Evolutionary conservation across 768 basidiomycete species (phyloP).

Genomic region (Amanita phalloides): DNA sequence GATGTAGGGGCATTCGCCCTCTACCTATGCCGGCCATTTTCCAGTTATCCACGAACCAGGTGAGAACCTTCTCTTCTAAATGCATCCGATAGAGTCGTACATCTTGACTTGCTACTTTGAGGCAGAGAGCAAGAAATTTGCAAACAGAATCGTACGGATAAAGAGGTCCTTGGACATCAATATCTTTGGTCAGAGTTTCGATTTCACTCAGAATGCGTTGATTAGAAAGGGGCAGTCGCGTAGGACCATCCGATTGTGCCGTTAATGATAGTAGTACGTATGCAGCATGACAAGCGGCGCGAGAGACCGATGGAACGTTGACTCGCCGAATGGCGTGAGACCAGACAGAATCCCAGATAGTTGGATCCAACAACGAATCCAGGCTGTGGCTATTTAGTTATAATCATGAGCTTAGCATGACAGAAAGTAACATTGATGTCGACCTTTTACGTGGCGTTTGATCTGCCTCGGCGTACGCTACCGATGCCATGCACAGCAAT

Average conservation of each 20-base stretch:
- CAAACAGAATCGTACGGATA: conserved; percentile 89
- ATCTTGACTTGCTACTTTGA: conserved; percentile 70
- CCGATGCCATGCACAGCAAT: conserved; percentile 68
- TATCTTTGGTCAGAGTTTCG: conserved; percentile 67
- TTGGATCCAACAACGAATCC: conserved; percentile 9
- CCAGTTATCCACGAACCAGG: conserved; percentile 77
- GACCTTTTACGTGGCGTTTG: conserved; percentile 7
- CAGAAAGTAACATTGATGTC: not conserved
- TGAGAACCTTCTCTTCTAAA: conserved; percentile 77
- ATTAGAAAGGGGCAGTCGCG: conserved; percentile 30
- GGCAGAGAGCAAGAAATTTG: conserved; percentile 58
- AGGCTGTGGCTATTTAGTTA: not conserved
- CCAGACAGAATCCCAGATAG: conserved; percentile 81
- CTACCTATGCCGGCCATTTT: conserved; percentile 24
- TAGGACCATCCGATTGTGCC: conserved; percentile 12
- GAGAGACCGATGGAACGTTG: conserved; percentile 56
- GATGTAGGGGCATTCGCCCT: conserved; percentile 38
- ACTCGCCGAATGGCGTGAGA: conserved; percentile 68
- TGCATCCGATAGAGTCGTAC: conserved; percentile 75
- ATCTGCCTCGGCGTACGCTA: conserved; percentile 41
- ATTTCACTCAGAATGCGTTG: conserved; percentile 62
- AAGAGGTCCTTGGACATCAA: conserved; percentile 85
- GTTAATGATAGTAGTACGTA: conserved; percentile 33
- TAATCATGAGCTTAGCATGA: conserved; percentile 1
- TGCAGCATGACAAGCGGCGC: conserved; percentile 70